Conservation (phyloP, 495 filamentous ascomycete genomes). For the Immersiella caudata region DNA sequence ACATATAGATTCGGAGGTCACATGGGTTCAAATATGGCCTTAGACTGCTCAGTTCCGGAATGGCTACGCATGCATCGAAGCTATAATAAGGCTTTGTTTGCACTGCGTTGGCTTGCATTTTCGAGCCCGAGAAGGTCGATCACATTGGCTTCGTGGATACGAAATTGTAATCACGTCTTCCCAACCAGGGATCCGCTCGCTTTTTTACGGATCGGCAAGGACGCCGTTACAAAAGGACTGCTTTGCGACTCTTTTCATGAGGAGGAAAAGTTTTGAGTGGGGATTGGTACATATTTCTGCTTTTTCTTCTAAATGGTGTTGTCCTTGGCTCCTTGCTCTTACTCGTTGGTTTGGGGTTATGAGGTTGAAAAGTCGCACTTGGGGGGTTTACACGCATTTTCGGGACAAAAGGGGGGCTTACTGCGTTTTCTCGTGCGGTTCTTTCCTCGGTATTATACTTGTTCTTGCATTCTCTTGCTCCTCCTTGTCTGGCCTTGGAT, state of each 20-base stretch:
- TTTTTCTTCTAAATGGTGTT: constrained; percentile 28
- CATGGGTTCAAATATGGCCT: background rate
- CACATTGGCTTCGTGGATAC: constrained; percentile 1
- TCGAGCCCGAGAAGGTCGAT: background rate
- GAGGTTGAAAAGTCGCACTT: constrained; percentile 35
- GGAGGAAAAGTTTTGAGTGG: constrained; percentile 34
- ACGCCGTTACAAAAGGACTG: constrained; percentile 22
- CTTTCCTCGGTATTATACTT: constrained; percentile 19
- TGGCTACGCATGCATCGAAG: background rate
- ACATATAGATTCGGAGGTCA: background rate
- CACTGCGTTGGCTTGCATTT: constrained; percentile 7
- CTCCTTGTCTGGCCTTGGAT: background rate
- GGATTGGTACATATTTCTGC: constrained; percentile 31
- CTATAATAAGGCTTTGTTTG: constrained; percentile 10
- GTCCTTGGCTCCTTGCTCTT: constrained; percentile 17
- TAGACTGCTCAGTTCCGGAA: background rate
- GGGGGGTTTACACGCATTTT: constrained; percentile 22
- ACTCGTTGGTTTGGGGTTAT: constrained; percentile 25
- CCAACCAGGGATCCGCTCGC: constrained; percentile 13
- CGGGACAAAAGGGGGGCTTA: constrained; percentile 28
- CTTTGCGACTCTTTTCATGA: constrained; percentile 20
- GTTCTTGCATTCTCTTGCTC: constrained; percentile 15
- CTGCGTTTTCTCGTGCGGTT: constrained; percentile 17
- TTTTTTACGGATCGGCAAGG: constrained; percentile 1
- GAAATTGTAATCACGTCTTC: constrained; percentile 18